These are phyloP conservation scores for Trichoderma sp. DNA, from an alignment of 2,329 filamentous ascomycete species.

Conservation along the genomic window DNA sequence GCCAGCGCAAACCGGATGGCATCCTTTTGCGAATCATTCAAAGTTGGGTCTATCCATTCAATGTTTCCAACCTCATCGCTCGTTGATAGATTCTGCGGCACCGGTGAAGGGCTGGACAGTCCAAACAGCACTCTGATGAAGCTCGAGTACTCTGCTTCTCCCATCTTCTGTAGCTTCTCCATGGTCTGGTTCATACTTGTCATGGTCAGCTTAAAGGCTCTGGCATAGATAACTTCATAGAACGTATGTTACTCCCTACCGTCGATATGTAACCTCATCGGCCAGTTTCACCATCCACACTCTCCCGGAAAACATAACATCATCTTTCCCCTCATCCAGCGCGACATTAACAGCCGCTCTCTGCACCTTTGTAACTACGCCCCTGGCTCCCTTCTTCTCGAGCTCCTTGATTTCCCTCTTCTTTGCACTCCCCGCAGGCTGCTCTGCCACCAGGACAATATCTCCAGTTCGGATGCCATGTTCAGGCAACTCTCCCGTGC, in stretches of 20 bases:
- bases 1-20: constrained; percentile 81
- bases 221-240: too few species aligned
- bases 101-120: constrained; percentile 55
- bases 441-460: constrained; percentile 75
- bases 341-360: constrained; percentile 66
- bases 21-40: constrained; percentile 70
- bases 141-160: constrained; percentile 59
- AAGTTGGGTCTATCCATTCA: constrained; percentile 63
- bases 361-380: constrained; percentile 70
- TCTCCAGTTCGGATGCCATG: constrained; percentile 78
- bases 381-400: constrained; percentile 68
- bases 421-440: constrained; percentile 71
- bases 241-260: constrained; percentile 42
- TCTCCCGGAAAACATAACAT: constrained; percentile 49
- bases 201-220: not conserved
- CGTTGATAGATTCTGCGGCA: constrained; percentile 46
- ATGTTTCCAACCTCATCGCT: constrained; percentile 53
- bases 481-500: constrained; percentile 63
- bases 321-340: constrained; percentile 66
- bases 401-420: constrained; percentile 73
- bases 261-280: constrained; percentile 68
- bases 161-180: constrained; percentile 62
- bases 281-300: constrained; percentile 70
- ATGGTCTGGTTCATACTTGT: constrained; percentile 66
- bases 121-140: constrained; percentile 68